phyloP scores from a whole-genome alignment of 805 yeast species.

The Saturnispora zaruensis region DNA sequence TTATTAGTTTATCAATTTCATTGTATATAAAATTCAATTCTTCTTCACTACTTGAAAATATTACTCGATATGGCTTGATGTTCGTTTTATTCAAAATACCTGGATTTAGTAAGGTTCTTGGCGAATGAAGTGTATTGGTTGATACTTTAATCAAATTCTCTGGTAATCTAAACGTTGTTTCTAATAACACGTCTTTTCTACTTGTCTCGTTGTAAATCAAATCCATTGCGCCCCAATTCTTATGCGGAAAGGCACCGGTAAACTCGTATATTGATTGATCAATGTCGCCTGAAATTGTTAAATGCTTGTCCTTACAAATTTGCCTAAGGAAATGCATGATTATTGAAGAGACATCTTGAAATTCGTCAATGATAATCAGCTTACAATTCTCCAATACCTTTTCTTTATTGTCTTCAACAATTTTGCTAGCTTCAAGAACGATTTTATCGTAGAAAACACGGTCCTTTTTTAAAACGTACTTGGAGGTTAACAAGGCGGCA shows the following conservation, averaged over 20 bases:
- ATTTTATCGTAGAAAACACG: constrained; percentile 11
- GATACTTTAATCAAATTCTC: constrained; percentile 47
- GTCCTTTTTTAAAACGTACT: constrained; percentile 4
- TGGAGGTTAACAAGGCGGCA: constrained; percentile 4
- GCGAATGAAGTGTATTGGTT: constrained; percentile 20
- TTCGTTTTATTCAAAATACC: constrained; percentile 17
- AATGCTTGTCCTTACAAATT: constrained; percentile 36
- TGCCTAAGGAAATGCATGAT: constrained; percentile 38
- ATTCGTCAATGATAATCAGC: constrained; percentile 52
- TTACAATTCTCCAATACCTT: constrained; percentile 1
- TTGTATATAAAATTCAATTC: constrained; percentile 36
- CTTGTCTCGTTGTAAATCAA: not conserved
- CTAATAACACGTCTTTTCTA: constrained; percentile 30
- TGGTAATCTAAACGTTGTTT: constrained; percentile 53
- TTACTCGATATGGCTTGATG: constrained; percentile 20
- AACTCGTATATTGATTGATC: constrained; percentile 65
- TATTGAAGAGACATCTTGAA: constrained; percentile 57
- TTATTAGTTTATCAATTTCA: constrained; percentile 37
- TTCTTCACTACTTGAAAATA: constrained; percentile 25
- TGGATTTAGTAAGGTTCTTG: constrained; percentile 11
- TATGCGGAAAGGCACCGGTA: constrained; percentile 38
- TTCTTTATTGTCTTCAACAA: not conserved
- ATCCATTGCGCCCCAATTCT: constrained; percentile 12
- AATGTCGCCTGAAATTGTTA: constrained; percentile 64
- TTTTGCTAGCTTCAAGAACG: constrained; percentile 11